phyloP scores from a whole-genome alignment of 257 asterid species.

The Rauvolfia tetraphylla region DNA sequence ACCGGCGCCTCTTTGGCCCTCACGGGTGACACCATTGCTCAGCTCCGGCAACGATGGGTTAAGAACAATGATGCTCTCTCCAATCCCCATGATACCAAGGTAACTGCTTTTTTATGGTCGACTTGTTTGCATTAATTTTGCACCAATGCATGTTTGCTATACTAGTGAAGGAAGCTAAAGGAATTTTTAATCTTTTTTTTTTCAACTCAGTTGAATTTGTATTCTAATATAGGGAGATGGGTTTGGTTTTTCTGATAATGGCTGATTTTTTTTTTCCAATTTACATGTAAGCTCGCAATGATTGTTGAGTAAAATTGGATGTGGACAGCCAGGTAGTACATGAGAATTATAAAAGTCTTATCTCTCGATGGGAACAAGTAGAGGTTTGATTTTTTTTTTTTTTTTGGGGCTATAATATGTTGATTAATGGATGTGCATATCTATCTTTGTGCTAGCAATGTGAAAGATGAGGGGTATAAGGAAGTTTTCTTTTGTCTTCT shows the following conservation, averaged over 20 bases:
- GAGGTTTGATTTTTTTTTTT: neutral
- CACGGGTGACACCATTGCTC: constrained; percentile 84
- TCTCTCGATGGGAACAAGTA: neutral
- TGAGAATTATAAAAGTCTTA: neutral
- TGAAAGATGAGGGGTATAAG: neutral
- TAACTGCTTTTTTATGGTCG: neutral
- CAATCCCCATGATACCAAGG: constrained; percentile 35
- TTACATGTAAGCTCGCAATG: neutral
- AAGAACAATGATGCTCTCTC: constrained; percentile 26
- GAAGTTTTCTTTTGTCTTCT: neutral
- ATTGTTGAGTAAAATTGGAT: neutral
- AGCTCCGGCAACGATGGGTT: constrained; percentile 59
- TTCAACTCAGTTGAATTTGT: too few species aligned
- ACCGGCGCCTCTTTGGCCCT: constrained; percentile 59
- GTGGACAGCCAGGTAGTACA: neutral
- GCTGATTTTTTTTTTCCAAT: neutral
- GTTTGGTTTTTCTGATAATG: neutral
- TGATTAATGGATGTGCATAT: neutral
- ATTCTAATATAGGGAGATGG: neutral
- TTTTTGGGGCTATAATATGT: neutral
- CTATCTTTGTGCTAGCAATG: neutral
- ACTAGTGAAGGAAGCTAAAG: too few species aligned
- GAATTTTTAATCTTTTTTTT: neutral
- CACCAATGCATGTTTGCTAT: neutral
- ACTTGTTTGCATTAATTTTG: neutral